Percentiles rank a stretch among this genome's conserved stretches.
phyloP scores from a whole-genome alignment of 2,329 filamentous ascomycete genomes.

The Alternaria gansuensis region DNA sequence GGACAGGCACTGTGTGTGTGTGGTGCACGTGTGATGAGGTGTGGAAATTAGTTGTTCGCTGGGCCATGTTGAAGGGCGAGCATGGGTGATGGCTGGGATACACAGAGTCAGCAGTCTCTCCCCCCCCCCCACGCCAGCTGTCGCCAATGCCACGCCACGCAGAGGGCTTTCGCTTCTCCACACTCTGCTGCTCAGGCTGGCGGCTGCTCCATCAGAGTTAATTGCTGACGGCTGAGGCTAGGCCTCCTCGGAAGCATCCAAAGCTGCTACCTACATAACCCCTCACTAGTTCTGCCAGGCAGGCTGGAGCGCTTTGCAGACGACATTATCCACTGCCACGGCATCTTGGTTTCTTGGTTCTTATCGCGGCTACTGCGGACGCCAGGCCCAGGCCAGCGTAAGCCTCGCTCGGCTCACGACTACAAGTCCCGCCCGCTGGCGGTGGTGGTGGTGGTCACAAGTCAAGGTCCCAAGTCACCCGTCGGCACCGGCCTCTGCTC shows the following conservation, averaged over 20 bases:
- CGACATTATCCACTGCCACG: slow-evolving; percentile 28
- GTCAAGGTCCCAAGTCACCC: background rate
- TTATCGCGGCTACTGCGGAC: slow-evolving; percentile 49
- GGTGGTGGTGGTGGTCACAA: background rate
- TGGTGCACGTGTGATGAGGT: slow-evolving; percentile 33
- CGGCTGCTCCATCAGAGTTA: slow-evolving; percentile 3
- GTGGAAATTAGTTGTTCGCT: slow-evolving; percentile 27
- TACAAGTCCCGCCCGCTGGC: slow-evolving; percentile 13
- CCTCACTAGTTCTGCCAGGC: slow-evolving; percentile 22
- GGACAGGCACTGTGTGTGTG: background rate
- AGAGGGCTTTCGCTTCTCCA: slow-evolving; percentile 25
- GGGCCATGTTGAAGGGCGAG: background rate
- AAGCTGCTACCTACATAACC: slow-evolving; percentile 16
- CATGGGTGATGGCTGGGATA: background rate
- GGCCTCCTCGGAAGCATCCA: background rate
- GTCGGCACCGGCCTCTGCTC: slow-evolving; percentile 16
- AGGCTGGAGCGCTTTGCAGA: slow-evolving; percentile 2
- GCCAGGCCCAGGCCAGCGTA: slow-evolving; percentile 13
- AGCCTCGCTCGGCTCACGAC: slow-evolving; percentile 13
- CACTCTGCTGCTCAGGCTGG: slow-evolving; percentile 16
- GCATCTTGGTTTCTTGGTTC: slow-evolving; percentile 12
- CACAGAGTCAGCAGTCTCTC: background rate
- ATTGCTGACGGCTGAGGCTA: slow-evolving; percentile 14
- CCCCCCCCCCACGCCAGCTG: slow-evolving; percentile 15
- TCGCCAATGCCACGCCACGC: slow-evolving; percentile 20